Evolutionary conservation across 768 basidiomycete genomes (phyloP).

Genomic region (Trametes maxima): DNA sequence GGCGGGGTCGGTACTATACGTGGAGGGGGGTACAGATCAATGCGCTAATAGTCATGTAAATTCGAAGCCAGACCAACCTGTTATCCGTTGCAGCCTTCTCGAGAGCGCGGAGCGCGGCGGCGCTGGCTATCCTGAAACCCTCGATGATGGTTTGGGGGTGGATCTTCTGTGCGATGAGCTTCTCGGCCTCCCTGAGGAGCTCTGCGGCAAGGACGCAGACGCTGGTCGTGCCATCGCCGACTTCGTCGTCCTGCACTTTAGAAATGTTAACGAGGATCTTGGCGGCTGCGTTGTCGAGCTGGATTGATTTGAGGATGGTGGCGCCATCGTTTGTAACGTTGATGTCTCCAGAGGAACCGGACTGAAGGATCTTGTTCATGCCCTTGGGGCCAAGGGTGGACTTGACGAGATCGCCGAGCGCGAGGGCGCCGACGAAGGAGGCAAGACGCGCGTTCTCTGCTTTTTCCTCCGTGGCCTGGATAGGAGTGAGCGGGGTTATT

Average conservation of each 20-base stretch:
- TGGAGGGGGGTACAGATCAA: too few species aligned
- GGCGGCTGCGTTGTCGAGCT: constrained; percentile 97
- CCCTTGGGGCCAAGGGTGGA: constrained; percentile 98
- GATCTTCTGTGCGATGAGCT: constrained; percentile 86
- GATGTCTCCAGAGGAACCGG: constrained; percentile 84
- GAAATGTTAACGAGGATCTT: constrained; percentile 99
- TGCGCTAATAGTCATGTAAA: background rate
- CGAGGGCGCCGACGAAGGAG: constrained; percentile 96
- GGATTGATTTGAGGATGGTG: constrained; percentile 96
- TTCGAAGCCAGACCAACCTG: constrained; percentile 46
- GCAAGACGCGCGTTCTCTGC: constrained; percentile 98
- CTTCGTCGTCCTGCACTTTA: constrained; percentile 99
- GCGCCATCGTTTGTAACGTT: constrained; percentile 99
- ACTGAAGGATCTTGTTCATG: constrained; percentile 99
- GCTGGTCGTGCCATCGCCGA: constrained; percentile 92
- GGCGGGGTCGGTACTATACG: constrained; percentile 60
- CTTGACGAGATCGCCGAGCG: constrained; percentile 97
- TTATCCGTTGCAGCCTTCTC: constrained; percentile 84
- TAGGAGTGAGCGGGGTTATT: constrained; percentile 3
- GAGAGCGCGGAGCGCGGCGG: constrained; percentile 81
- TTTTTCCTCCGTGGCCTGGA: constrained; percentile 87
- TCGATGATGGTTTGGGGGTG: constrained; percentile 99
- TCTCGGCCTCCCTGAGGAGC: constrained; percentile 92
- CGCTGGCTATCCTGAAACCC: constrained; percentile 91
- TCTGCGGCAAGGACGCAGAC: constrained; percentile 94